phyloP scores from a whole-genome alignment of 1,139 yeast species.

The Saccharomyces hybrid region DNA sequence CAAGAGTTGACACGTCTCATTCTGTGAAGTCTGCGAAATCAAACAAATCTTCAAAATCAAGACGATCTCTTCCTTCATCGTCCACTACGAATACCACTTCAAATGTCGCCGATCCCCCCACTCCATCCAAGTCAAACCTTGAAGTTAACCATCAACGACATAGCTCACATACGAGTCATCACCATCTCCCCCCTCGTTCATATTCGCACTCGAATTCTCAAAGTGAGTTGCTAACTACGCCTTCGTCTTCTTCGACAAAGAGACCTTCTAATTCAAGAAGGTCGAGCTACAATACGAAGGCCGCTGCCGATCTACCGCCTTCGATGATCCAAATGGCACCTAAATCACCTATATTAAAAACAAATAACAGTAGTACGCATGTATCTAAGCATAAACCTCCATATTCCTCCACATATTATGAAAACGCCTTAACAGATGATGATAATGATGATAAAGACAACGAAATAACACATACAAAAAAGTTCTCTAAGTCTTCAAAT shows the following conservation, averaged over 20 bases:
- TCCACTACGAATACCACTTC: not conserved
- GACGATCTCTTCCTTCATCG: constrained; percentile 9
- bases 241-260: constrained; percentile 9
- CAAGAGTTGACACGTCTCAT: constrained; percentile 15
- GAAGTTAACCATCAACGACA: constrained; percentile 4
- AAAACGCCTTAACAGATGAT: constrained; percentile 29
- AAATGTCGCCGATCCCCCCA: constrained; percentile 3
- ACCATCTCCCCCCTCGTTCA: constrained; percentile 2
- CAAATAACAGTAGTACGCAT: constrained; percentile 25
- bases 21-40: constrained; percentile 12
- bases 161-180: constrained; percentile 8
- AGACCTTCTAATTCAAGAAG: constrained; percentile 14
- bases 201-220: constrained; percentile 2
- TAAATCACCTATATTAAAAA: constrained; percentile 54
- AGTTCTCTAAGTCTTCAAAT: not conserved
- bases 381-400: constrained; percentile 9
- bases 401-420: constrained; percentile 22
- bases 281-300: constrained; percentile 17
- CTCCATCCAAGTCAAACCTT: not conserved
- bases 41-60: constrained; percentile 7
- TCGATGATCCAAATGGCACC: constrained; percentile 65
- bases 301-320: constrained; percentile 43
- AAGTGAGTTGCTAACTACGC: constrained; percentile 2
- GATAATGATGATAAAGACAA: constrained; percentile 19
- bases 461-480: constrained; percentile 4